Conservation (phyloP, 2,329 filamentous ascomycete genomes). For the Dactylellina drechsleri region DNA sequence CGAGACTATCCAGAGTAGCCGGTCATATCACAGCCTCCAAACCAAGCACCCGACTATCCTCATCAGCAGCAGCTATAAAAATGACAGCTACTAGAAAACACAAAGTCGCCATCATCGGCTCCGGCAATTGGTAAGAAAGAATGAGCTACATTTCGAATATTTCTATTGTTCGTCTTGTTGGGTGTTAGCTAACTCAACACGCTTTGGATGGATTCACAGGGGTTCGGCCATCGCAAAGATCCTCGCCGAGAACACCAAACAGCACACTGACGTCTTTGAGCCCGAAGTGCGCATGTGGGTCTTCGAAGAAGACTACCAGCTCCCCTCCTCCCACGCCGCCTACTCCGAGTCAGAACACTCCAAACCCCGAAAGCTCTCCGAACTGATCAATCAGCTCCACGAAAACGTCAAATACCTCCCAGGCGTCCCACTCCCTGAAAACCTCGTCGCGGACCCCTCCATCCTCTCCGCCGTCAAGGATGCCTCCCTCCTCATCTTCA, state of each 20-base stretch:
- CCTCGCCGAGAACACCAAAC: slow-evolving; percentile 87
- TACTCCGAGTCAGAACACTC: slow-evolving; percentile 72
- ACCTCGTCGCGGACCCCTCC: slow-evolving; percentile 85
- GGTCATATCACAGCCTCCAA: slow-evolving; percentile 32
- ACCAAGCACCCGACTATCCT: slow-evolving; percentile 8
- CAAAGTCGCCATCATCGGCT: slow-evolving; percentile 93
- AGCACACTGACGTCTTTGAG: slow-evolving; percentile 83
- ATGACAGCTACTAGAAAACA: slow-evolving; percentile 69
- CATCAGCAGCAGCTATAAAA: slow-evolving; percentile 13
- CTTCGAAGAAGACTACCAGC: slow-evolving; percentile 86
- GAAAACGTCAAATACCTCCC: slow-evolving; percentile 99
- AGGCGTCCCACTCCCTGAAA: slow-evolving; percentile 81
- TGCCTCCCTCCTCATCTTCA: slow-evolving; percentile 92
- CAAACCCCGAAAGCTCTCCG: slow-evolving; percentile 84
- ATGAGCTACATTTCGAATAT: too few species aligned
- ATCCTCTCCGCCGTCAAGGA: slow-evolving; percentile 81
- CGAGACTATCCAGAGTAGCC: slow-evolving; percentile 42
- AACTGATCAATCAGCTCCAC: slow-evolving; percentile 88
- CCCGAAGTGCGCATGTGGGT: slow-evolving; percentile 98
- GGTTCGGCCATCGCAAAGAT: slow-evolving; percentile 98
- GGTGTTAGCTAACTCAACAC: slow-evolving; percentile 31
- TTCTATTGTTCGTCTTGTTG: slow-evolving; percentile 1
- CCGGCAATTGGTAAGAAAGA: slow-evolving; percentile 84
- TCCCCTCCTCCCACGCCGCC: slow-evolving; percentile 77
- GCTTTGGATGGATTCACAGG: slow-evolving; percentile 65